A percentile compares a stretch with the other conserved stretches of the same genome.
These are phyloP conservation scores for Russula griseocarnosa DNA, from an alignment of 768 basidiomycete species.

Conservation along the genomic window DNA sequence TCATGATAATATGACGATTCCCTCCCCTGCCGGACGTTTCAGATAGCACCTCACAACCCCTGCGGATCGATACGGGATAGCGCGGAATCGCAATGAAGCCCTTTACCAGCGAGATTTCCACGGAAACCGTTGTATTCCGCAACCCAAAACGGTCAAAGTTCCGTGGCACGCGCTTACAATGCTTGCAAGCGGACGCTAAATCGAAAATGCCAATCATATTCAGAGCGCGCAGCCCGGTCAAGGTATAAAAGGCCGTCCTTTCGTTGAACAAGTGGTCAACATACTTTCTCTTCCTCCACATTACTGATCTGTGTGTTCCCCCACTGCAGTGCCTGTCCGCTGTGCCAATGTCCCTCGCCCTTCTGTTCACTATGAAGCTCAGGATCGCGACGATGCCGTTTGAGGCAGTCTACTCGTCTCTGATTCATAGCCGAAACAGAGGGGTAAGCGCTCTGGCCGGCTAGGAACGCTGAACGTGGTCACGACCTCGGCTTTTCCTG, in stretches of 20 bases:
- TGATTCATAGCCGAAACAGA: slow-evolving; percentile 29
- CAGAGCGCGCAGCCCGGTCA: background rate
- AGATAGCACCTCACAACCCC: slow-evolving; percentile 1
- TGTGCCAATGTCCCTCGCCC: slow-evolving; percentile 19
- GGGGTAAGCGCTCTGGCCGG: slow-evolving; percentile 20
- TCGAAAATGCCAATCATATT: slow-evolving; percentile 13
- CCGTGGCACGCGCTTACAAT: slow-evolving; percentile 9
- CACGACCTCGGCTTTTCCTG: background rate
- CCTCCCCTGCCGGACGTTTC: background rate
- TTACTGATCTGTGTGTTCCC: background rate
- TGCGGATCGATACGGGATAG: slow-evolving; percentile 24
- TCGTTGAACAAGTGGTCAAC: slow-evolving; percentile 1
- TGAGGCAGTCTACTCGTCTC: slow-evolving; percentile 11
- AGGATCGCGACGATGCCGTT: slow-evolving; percentile 15
- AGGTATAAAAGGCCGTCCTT: slow-evolving; percentile 18
- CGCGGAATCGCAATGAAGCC: slow-evolving; percentile 16
- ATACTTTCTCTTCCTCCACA: background rate
- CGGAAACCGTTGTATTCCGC: slow-evolving; percentile 15
- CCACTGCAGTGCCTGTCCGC: slow-evolving; percentile 1
- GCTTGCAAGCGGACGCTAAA: slow-evolving; percentile 14
- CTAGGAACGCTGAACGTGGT: slow-evolving; percentile 8
- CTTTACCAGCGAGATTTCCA: slow-evolving; percentile 1
- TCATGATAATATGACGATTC: background rate
- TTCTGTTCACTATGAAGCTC: slow-evolving; percentile 22
- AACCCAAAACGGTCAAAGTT: slow-evolving; percentile 12